Evolutionary conservation across 2,329 filamentous ascomycete species (phyloP).

Genomic region (Lachnellula willkommii): DNA sequence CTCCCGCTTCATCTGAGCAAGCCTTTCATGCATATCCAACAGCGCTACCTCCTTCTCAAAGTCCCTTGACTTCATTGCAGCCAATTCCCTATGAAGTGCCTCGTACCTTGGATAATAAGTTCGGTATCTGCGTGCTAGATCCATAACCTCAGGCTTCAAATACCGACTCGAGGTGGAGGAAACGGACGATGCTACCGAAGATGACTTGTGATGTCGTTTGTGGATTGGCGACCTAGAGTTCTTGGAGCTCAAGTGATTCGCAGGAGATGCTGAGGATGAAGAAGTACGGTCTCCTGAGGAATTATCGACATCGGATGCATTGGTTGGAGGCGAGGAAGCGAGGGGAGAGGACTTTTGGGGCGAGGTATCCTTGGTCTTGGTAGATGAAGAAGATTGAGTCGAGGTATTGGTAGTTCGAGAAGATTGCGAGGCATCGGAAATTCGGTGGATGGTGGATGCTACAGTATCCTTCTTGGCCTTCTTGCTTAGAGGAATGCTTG

Average conservation of each 20-base stretch:
- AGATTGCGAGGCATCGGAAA: constrained; percentile 45
- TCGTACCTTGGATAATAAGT: constrained; percentile 52
- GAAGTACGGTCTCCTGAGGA: constrained; percentile 27
- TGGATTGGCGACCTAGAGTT: constrained; percentile 26
- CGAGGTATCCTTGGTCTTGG: constrained; percentile 45
- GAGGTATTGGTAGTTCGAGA: constrained; percentile 40
- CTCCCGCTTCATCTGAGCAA: constrained; percentile 53
- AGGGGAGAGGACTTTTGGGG: constrained; percentile 60
- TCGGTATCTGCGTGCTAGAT: constrained; percentile 52
- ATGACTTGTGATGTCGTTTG: constrained; percentile 31
- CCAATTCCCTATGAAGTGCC: constrained; percentile 51
- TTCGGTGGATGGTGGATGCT: not conserved
- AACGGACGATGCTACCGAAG: constrained; percentile 24
- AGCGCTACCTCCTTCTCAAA: constrained; percentile 47
- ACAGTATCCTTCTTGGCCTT: constrained; percentile 28
- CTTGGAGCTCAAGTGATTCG: constrained; percentile 14
- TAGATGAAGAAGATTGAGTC: constrained; percentile 33
- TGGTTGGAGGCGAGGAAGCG: constrained; percentile 60
- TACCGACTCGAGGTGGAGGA: constrained; percentile 30
- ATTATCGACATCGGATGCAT: constrained; percentile 56
- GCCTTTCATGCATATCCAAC: constrained; percentile 48
- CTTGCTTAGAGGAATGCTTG: constrained; percentile 28
- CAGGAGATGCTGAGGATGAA: constrained; percentile 27
- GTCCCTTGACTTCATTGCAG: constrained; percentile 41
- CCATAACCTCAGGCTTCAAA: constrained; percentile 44